Evolutionary conservation across 1,139 yeast genomes (phyloP).

Genomic region (Zygoascus sp.): DNA sequence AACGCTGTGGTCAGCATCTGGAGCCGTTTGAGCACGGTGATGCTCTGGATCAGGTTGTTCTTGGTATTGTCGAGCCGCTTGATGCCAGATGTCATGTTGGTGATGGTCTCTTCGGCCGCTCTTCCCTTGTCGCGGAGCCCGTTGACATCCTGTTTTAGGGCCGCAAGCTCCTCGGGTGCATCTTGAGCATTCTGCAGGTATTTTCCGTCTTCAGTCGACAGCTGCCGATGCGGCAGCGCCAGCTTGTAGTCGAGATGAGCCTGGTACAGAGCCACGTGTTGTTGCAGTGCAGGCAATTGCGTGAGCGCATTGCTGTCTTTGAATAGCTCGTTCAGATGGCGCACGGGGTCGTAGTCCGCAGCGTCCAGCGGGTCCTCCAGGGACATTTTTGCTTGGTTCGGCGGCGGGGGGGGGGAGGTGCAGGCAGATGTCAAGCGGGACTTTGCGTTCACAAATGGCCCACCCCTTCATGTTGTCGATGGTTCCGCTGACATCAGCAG

Average conservation of each 20-base stretch:
- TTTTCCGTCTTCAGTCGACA: slow-evolving; percentile 32
- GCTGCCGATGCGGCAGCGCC: slow-evolving; percentile 17
- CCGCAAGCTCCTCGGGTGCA: slow-evolving; percentile 36
- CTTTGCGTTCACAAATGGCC: too few relatives aligned
- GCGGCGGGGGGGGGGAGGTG: background rate
- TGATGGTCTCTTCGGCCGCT: slow-evolving; percentile 59
- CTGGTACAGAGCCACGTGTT: slow-evolving; percentile 42
- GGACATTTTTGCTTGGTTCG: background rate
- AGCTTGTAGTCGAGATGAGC: slow-evolving; percentile 44
- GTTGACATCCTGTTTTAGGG: slow-evolving; percentile 38
- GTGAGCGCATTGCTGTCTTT: slow-evolving; percentile 22
- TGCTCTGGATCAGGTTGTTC: slow-evolving; percentile 71
- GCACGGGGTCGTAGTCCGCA: slow-evolving; percentile 39
- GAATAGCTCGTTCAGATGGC: slow-evolving; percentile 39
- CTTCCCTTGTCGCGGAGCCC: slow-evolving; percentile 49
- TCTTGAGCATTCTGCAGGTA: slow-evolving; percentile 22
- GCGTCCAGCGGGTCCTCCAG: slow-evolving; percentile 16
- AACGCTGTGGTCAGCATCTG: slow-evolving; percentile 84
- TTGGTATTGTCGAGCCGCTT: slow-evolving; percentile 76
- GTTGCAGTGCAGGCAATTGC: slow-evolving; percentile 23
- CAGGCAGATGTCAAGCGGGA: background rate
- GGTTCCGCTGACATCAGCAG: background rate
- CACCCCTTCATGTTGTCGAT: background rate
- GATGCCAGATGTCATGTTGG: slow-evolving; percentile 69
- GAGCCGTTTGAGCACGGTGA: slow-evolving; percentile 80